phyloP scores from a whole-genome alignment of 148 eudicot species.

The Vaccinium darrowii region DNA sequence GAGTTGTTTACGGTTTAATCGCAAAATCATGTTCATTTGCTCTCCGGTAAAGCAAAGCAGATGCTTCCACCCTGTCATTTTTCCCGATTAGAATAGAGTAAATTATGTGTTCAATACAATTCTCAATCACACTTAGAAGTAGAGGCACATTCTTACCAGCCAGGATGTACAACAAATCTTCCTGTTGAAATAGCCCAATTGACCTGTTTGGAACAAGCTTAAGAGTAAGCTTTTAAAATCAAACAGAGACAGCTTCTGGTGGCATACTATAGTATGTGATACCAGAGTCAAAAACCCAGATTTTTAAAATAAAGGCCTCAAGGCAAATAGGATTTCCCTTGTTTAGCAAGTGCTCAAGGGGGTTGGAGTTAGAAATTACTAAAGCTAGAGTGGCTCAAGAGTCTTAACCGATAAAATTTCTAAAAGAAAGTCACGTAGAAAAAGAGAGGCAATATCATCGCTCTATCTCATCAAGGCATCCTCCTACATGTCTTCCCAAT shows the following conservation, averaged over 20 bases:
- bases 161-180: conserved; percentile 89
- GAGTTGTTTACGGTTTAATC: conserved; percentile 49
- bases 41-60: conserved; percentile 92
- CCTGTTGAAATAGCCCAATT: conserved; percentile 90
- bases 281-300: background rate
- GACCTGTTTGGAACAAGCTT: conserved; percentile 50
- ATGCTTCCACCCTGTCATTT: conserved; percentile 95
- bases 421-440: background rate
- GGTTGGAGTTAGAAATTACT: background rate
- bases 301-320: background rate
- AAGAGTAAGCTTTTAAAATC: conserved; percentile 9
- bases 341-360: background rate
- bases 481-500: background rate
- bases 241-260: background rate
- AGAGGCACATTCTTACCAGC: conserved; percentile 65
- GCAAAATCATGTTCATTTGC: conserved; percentile 92
- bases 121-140: background rate
- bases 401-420: background rate
- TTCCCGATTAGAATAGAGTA: background rate
- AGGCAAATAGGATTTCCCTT: background rate
- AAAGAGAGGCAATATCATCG: background rate
- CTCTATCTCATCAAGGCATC: background rate
- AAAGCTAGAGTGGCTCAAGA: background rate
- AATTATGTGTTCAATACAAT: background rate
- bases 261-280: background rate